Conservation (phyloP, 192 early-diverging fungal species). For the Umbelopsis sp. region DNA sequence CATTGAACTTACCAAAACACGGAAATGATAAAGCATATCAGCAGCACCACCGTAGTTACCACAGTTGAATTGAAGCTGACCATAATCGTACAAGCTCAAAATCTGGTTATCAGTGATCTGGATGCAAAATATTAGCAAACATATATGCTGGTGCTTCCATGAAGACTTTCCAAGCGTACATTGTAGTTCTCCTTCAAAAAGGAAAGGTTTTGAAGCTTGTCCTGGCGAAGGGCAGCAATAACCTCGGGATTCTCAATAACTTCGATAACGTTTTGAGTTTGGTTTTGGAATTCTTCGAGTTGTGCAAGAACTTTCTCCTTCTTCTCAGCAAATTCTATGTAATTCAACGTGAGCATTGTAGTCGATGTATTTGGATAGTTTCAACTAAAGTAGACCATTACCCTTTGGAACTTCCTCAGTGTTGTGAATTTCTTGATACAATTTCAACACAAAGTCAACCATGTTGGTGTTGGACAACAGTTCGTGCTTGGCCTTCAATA, state of each 20-base stretch:
- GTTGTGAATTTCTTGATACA: constrained; percentile 81
- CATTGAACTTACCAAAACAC: constrained; percentile 74
- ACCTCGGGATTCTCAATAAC: constrained; percentile 93
- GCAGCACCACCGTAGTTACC: constrained; percentile 91
- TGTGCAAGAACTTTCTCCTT: constrained; percentile 75
- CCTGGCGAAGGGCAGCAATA: constrained; percentile 86
- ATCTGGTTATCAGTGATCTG: constrained; percentile 91
- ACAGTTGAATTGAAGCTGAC: constrained; percentile 90
- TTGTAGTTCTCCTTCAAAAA: constrained; percentile 85
- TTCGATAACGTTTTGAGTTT: constrained; percentile 82
- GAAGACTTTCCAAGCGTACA: constrained; percentile 41
- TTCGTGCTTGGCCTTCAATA: constrained; percentile 89
- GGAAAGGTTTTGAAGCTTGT: constrained; percentile 91
- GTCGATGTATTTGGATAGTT: neutral
- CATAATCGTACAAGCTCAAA: constrained; percentile 83
- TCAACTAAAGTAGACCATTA: constrained; percentile 27
- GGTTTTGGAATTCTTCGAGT: constrained; percentile 73
- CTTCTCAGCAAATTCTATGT: constrained; percentile 65
- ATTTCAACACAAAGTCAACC: constrained; percentile 89
- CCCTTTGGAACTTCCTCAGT: constrained; percentile 77
- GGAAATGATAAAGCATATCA: constrained; percentile 94
- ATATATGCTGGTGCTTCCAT: neutral
- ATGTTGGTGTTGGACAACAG: constrained; percentile 89
- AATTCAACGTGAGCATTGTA: constrained; percentile 3
- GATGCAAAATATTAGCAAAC: neutral